Evolutionary conservation across 768 basidiomycete genomes (phyloP).

Genomic region (Tulasnella sp.): DNA sequence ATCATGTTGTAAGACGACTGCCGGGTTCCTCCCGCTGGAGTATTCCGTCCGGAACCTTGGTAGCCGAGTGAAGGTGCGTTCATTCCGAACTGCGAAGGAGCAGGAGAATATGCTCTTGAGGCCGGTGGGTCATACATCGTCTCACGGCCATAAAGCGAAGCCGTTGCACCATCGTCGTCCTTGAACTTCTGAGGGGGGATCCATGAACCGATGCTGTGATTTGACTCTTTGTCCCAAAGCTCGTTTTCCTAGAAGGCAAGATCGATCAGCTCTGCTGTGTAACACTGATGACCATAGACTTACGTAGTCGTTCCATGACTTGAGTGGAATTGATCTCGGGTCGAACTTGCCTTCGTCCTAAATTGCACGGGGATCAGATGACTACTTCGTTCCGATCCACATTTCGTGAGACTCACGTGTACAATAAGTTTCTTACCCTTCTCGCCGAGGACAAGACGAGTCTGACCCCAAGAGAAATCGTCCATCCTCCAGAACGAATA

Average conservation of each 20-base stretch:
- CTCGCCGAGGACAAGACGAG: slow-evolving; percentile 88
- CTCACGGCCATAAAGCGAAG: slow-evolving; percentile 79
- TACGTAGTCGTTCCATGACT: slow-evolving; percentile 95
- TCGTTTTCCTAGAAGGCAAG: slow-evolving; percentile 64
- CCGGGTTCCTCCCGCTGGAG: slow-evolving; percentile 39
- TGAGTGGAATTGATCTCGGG: slow-evolving; percentile 83
- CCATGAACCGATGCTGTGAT: slow-evolving; percentile 92
- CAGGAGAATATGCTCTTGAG: slow-evolving; percentile 56
- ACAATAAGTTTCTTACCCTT: slow-evolving; percentile 92
- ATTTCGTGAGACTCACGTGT: slow-evolving; percentile 53
- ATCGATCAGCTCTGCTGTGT: slow-evolving; percentile 3
- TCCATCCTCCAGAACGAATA: slow-evolving; percentile 99
- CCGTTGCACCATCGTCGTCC: slow-evolving; percentile 61
- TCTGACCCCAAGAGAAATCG: slow-evolving; percentile 93
- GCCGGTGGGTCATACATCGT: slow-evolving; percentile 70
- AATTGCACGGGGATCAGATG: slow-evolving; percentile 4
- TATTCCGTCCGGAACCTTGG: slow-evolving; percentile 25
- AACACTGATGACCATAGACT: slow-evolving; percentile 27
- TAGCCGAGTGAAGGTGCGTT: slow-evolving; percentile 23
- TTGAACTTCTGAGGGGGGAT: slow-evolving; percentile 65
- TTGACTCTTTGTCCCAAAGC: slow-evolving; percentile 95
- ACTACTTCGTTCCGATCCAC: neutral
- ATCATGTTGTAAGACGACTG: slow-evolving; percentile 31
- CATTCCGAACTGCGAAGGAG: slow-evolving; percentile 53
- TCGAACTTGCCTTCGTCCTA: slow-evolving; percentile 98